Evolutionary conservation across 768 basidiomycete species (phyloP).

Genomic region (Guyanaporus albipodus): DNA sequence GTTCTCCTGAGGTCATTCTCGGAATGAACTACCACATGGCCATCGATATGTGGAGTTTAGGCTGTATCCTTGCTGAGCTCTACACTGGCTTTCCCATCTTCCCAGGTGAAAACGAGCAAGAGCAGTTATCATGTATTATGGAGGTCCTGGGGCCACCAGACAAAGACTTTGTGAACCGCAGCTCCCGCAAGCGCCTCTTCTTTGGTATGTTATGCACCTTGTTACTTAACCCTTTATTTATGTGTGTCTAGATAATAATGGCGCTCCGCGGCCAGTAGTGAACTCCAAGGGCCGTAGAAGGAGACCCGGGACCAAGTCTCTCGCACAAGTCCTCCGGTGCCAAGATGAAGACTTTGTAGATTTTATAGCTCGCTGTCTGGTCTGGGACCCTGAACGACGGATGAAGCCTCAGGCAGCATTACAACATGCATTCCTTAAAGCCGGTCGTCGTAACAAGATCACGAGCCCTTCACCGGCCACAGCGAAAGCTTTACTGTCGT

Average conservation of each 20-base stretch:
- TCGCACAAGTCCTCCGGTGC: conserved; percentile 84
- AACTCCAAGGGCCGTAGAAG: conserved; percentile 95
- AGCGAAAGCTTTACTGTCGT: conserved; percentile 53
- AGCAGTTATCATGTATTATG: conserved; percentile 98
- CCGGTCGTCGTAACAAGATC: conserved; percentile 54
- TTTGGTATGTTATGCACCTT: conserved; percentile 62
- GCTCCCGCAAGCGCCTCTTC: conserved; percentile 90
- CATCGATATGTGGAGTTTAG: conserved; percentile 99
- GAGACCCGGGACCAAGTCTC: conserved; percentile 85
- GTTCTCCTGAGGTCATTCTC: conserved; percentile 98
- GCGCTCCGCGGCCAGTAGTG: conserved; percentile 88
- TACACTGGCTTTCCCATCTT: conserved; percentile 99
- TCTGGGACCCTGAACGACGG: conserved; percentile 96
- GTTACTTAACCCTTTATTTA: conserved; percentile 2
- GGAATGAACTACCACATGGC: conserved; percentile 99
- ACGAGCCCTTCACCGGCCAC: conserved; percentile 41
- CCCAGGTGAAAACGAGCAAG: conserved; percentile 98
- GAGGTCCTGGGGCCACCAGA: conserved; percentile 96
- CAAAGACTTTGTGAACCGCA: conserved; percentile 90
- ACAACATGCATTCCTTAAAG: conserved; percentile 84
- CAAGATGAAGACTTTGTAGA: conserved; percentile 96
- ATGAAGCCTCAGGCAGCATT: conserved; percentile 91
- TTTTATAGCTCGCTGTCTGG: conserved; percentile 94
- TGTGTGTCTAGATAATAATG: conserved; percentile 69
- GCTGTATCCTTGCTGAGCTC: conserved; percentile 95